phyloP scores from a whole-genome alignment of 2,329 filamentous ascomycete genomes.

The Fusarium sp. region DNA sequence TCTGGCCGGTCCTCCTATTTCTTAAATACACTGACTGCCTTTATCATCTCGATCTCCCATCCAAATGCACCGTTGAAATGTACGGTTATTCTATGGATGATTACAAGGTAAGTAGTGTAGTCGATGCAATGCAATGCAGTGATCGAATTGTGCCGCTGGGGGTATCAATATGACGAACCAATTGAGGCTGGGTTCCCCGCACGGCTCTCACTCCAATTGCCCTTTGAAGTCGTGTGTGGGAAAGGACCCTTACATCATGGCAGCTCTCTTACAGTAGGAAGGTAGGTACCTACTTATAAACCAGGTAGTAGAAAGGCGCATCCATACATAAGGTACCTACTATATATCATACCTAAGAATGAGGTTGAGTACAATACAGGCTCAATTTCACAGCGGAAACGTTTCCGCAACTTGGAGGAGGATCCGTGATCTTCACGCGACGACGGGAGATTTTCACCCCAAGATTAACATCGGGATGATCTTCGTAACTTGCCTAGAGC shows the following conservation, averaged over 20 bases:
- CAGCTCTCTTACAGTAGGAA: background rate
- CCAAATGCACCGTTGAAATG: background rate
- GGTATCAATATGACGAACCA: conserved; percentile 8
- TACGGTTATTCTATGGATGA: background rate
- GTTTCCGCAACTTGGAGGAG: background rate
- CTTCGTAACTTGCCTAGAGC: conserved; percentile 4
- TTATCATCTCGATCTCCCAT: conserved; percentile 8
- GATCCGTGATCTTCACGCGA: background rate
- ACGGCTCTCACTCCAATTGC: conserved; percentile 33
- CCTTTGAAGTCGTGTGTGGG: background rate
- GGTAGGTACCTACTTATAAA: background rate
- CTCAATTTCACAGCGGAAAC: background rate
- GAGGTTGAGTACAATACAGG: background rate
- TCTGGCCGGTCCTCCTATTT: background rate
- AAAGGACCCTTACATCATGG: conserved; percentile 1
- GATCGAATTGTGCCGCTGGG: conserved; percentile 5
- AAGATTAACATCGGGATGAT: conserved; percentile 19
- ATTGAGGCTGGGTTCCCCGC: conserved; percentile 30
- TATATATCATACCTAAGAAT: too few relatives aligned
- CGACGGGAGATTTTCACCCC: conserved; percentile 31
- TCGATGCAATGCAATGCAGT: conserved; percentile 2
- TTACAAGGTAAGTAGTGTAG: background rate
- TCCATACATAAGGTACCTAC: background rate
- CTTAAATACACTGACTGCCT: background rate
- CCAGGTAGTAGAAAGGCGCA: background rate